Conservation (phyloP, 257 asterid genomes). For the Nicotiana tabacum region DNA sequence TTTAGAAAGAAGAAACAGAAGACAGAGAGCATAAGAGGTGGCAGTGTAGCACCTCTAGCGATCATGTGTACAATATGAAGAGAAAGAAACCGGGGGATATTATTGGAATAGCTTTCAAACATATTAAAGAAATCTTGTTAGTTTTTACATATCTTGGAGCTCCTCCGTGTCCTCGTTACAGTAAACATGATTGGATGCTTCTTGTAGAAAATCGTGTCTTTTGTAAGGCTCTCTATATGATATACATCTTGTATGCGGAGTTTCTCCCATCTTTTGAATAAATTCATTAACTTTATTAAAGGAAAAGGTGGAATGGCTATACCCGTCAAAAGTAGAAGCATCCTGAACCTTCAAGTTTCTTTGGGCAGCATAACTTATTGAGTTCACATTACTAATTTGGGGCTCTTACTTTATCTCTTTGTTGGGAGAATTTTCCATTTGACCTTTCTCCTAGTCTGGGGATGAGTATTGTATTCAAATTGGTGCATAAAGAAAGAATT, state of each 20-base stretch:
- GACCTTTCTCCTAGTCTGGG: neutral
- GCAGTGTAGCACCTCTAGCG: neutral
- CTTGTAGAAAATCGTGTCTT: neutral
- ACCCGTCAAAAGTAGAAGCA: neutral
- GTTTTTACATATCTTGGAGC: neutral
- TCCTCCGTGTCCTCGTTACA: neutral
- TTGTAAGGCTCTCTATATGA: constrained; percentile 3
- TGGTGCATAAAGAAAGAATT: neutral
- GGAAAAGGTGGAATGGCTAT: neutral
- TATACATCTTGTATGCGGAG: neutral
- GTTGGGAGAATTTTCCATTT: neutral
- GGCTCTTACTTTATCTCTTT: neutral
- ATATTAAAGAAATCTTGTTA: neutral
- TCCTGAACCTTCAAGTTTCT: constrained; percentile 2
- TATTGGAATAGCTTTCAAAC: neutral
- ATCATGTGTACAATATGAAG: neutral
- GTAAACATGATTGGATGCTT: neutral
- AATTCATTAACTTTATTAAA: neutral
- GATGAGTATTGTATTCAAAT: neutral
- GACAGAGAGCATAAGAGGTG: neutral
- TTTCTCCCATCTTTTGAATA: neutral
- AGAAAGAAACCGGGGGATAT: neutral
- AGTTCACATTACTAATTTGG: neutral
- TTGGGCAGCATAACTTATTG: neutral
- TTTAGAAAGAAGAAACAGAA: neutral